Evolutionary conservation across 768 basidiomycete species (phyloP).

Genomic region (Pleurotus salmoneostramineus): DNA sequence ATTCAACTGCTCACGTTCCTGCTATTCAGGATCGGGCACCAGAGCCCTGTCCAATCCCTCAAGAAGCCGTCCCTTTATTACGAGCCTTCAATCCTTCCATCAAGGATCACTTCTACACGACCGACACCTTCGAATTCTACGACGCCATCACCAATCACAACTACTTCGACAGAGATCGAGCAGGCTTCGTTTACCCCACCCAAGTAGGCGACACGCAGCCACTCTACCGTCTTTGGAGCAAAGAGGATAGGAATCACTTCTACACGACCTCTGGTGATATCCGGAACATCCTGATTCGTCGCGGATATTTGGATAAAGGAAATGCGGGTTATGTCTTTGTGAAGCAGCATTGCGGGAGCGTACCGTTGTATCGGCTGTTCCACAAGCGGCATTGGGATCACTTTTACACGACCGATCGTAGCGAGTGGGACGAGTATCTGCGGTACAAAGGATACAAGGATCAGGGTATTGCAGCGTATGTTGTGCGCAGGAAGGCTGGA

Average conservation of each 20-base stretch:
- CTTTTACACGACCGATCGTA: background rate
- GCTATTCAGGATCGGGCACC: too few relatives aligned
- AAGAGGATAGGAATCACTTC: background rate
- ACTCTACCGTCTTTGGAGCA: background rate
- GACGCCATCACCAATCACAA: background rate
- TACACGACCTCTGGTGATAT: background rate
- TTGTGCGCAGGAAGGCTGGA: background rate
- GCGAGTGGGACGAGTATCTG: background rate
- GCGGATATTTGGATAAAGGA: background rate
- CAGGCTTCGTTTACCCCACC: background rate
- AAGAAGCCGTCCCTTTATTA: background rate
- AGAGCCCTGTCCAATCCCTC: background rate
- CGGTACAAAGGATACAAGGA: background rate
- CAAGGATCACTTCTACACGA: background rate
- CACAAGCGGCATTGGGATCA: background rate
- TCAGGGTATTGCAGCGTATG: background rate
- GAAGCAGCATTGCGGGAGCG: slow-evolving; percentile 1
- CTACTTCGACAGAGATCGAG: background rate
- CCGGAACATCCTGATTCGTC: background rate
- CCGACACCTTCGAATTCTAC: background rate
- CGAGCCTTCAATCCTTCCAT: background rate
- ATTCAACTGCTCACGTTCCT: too few relatives aligned
- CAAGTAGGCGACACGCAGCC: background rate
- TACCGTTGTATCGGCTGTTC: background rate
- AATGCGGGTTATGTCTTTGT: background rate